Evolutionary conservation across 2,329 filamentous ascomycete species (phyloP), one percentile per base, ranked within the genome.

Genomic region (Talaromyces sp.): DNA sequence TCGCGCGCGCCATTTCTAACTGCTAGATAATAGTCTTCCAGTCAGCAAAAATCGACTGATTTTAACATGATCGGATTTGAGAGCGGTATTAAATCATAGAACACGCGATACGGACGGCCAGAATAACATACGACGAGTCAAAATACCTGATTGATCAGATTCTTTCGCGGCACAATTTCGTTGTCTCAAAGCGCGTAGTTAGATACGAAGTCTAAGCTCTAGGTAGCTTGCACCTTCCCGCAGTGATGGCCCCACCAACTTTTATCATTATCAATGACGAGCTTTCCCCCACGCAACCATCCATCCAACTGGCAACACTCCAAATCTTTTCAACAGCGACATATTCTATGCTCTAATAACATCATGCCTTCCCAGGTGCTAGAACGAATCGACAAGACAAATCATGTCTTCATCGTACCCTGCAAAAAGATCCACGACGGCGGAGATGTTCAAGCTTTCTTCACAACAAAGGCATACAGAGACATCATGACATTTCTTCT

Each of bases 401-500:
- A 68, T 19, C 83, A 84, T 68, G 69, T 63, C 33, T 97, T 96
- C 73, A 69, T 78, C 54, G 76, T 78, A 41, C 94, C 94, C 0
- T 70, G 72, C 58, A 99, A 97, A 74, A 81, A 81, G 67, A 99
- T 99, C 76, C 82, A 96, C 75, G 89, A 94, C 66, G 87, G 87
- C 58, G 78, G 86, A 60, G 91, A 97, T 79, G 89, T 99, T 56
- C 73, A 83, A 19, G 83, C 82, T 62, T 99, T 97, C 73, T 83
- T 96, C 55, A 82, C 81, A 8, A 91, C 89, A 51, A 84, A 83
- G 64, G 94, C 91, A 45, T 97, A 97, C 75, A 82, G 85, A 59
- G 91, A 97, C 69, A 89, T 99, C 56, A 88, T 90, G 73, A 82
- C 84, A 48, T 97, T 96, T 71, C 78, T 97, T 48, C 80, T 96